Evolutionary conservation across 1,284 basidiomycete species (phyloP).

Genomic region (Pseudozyma pruni): DNA sequence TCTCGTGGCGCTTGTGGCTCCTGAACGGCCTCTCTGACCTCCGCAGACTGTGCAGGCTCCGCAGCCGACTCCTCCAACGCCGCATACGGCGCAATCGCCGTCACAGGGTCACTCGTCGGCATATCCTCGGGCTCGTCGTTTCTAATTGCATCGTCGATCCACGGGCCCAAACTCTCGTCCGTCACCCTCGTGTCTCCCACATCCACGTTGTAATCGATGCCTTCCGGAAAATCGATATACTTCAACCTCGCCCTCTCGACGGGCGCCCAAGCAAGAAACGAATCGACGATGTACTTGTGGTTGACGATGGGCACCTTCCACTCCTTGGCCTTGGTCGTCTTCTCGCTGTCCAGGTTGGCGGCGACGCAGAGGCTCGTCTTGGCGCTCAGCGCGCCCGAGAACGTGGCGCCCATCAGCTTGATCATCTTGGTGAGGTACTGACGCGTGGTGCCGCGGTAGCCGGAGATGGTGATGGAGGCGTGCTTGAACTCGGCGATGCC

Average conservation of each 20-base stretch:
- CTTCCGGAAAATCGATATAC: constrained; percentile 45
- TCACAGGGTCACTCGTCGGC: constrained; percentile 28
- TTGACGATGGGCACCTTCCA: constrained; percentile 89
- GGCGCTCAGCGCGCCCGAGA: constrained; percentile 79
- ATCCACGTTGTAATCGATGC: constrained; percentile 32
- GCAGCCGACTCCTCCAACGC: constrained; percentile 1
- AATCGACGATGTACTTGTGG: constrained; percentile 88
- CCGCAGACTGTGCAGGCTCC: neutral
- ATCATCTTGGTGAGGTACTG: constrained; percentile 88
- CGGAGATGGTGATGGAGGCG: constrained; percentile 83
- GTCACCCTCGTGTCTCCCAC: constrained; percentile 32
- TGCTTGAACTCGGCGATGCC: constrained; percentile 67
- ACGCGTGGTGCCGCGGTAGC: constrained; percentile 83
- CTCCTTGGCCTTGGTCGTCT: constrained; percentile 77
- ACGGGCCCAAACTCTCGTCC: constrained; percentile 42
- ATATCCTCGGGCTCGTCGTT: constrained; percentile 44
- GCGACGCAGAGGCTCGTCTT: constrained; percentile 81
- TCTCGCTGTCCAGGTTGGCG: constrained; percentile 80
- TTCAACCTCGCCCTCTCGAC: constrained; percentile 39
- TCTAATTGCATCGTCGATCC: constrained; percentile 43
- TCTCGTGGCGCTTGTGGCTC: neutral
- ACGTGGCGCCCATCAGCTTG: constrained; percentile 78
- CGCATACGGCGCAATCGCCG: constrained; percentile 8
- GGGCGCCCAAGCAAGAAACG: constrained; percentile 71
- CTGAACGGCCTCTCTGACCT: neutral